Evolutionary conservation across 2,329 filamentous ascomycete species (phyloP).

Genomic region (Biscogniauxia marginata): DNA sequence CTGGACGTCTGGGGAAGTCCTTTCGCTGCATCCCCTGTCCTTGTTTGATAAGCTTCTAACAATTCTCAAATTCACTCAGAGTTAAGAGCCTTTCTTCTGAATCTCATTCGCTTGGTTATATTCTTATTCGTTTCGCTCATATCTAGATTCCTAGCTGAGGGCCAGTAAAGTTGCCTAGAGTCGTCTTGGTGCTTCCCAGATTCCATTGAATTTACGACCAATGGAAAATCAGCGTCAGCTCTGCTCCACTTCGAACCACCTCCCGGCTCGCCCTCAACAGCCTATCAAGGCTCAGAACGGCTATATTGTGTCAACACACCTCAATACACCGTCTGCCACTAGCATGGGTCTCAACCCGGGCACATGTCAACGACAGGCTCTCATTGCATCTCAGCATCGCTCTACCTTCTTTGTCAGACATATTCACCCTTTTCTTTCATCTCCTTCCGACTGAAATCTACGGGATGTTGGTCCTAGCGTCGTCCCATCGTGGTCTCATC

Average conservation of each 20-base stretch:
- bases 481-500: conserved; percentile 17
- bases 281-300: conserved; percentile 25
- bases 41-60: conserved; percentile 9
- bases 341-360: conserved; percentile 28
- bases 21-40: conserved; percentile 13
- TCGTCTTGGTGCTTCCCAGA: conserved; percentile 11
- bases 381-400: conserved; percentile 25
- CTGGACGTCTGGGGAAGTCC: conserved; percentile 11
- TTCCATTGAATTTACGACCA: conserved; percentile 28
- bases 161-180: conserved; percentile 10
- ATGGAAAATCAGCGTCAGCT: conserved; percentile 21
- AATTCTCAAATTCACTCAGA: conserved; percentile 3
- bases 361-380: conserved; percentile 30
- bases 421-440: conserved; percentile 19
- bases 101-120: conserved; percentile 18
- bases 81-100: conserved; percentile 11
- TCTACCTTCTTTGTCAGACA: conserved; percentile 21
- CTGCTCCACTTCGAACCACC: conserved; percentile 23
- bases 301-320: conserved; percentile 26
- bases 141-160: conserved; percentile 14
- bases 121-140: conserved; percentile 18
- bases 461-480: conserved; percentile 21
- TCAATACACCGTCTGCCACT: conserved; percentile 32
- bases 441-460: conserved; percentile 25
- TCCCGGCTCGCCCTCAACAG: conserved; percentile 17